Evolutionary conservation across 345 rosid genomes (phyloP), one percentile per base, ranked within the genome.

Genomic region (Raphanus sativus): DNA sequence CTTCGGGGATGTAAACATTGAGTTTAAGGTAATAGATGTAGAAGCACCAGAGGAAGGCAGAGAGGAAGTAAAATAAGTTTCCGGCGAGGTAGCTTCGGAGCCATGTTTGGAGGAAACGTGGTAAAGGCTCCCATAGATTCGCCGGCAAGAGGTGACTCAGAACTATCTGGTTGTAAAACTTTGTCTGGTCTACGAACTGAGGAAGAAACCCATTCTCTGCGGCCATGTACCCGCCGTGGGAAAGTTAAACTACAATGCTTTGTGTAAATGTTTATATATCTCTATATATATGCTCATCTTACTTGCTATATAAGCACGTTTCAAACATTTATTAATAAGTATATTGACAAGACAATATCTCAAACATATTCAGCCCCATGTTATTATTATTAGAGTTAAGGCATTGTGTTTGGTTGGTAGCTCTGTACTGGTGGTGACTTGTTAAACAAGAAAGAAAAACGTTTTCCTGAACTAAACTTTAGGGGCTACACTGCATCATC

Each of bases 41-140:
- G 82, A 91, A 85, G 82, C 94, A 93, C 99, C 99, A 95, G 29
- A 95, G 84, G 74, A 87, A 67, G 9, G 93, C 94, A 30, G 99
- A 89, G 82, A 88, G 32, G 42, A 95, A 76, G 88, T 95, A 95
- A 1, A 91, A 79, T 56, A 91, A 33, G 69, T 82, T 78, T 42
- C 91, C 98, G 21, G 93, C 94, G 29, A 88, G 70, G 84, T 86
- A 95, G 84, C 88, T 95, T 0, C 99, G 86, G 10, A 93, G 89
- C 99, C 99, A 96, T 5, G 95, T 90, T 83, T 91, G 94, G 28
- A 87, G 60, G 15, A 86, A 62, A 70, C 84, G 96, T 3, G 98
- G 97, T 24, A 95, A 86, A 0, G 86, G 72, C 38, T 71, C 67
- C 94, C 97, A 92, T 62, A 77, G 34, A 8, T 13, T 15, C 6